Percentiles rank a stretch among this genome's conserved stretches.
Conservation (phyloP, 352 stramenopile species). For the Phytophthora europaea region DNA sequence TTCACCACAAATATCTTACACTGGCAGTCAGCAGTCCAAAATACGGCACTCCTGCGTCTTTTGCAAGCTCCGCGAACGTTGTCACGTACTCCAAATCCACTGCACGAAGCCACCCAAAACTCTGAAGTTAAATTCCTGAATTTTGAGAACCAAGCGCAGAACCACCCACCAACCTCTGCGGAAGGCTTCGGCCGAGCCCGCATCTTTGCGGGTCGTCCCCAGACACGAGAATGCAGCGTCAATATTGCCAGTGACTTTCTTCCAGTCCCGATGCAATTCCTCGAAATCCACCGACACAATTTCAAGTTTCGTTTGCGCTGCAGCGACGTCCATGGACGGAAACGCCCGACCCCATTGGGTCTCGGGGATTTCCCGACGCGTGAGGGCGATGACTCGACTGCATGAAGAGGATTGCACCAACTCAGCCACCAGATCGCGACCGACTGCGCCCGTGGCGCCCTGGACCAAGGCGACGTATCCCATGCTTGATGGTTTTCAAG, state of each 20-base stretch:
- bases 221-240: conserved; percentile 75
- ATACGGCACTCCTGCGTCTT: conserved; percentile 56
- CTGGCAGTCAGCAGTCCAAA: conserved; percentile 68
- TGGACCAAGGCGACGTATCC: conserved; percentile 65
- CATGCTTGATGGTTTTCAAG: conserved; percentile 10
- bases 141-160: neutral
- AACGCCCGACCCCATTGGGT: conserved; percentile 53
- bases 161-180: conserved; percentile 50
- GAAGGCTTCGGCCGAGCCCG: conserved; percentile 67
- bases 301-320: conserved; percentile 61
- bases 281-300: conserved; percentile 68
- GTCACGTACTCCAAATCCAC: conserved; percentile 77
- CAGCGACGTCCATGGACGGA: conserved; percentile 48
- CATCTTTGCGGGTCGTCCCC: conserved; percentile 77
- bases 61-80: conserved; percentile 56
- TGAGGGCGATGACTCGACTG: conserved; percentile 67
- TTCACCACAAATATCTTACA: conserved; percentile 36
- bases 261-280: conserved; percentile 45
- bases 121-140: conserved; percentile 7
- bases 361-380: conserved; percentile 64
- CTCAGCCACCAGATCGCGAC: conserved; percentile 70
- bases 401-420: conserved; percentile 66
- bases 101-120: conserved; percentile 20
- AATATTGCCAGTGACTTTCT: conserved; percentile 42
- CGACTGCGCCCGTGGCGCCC: conserved; percentile 71